Conservation (phyloP, 2,329 filamentous ascomycete species). For the Verticillium dahliae region DNA sequence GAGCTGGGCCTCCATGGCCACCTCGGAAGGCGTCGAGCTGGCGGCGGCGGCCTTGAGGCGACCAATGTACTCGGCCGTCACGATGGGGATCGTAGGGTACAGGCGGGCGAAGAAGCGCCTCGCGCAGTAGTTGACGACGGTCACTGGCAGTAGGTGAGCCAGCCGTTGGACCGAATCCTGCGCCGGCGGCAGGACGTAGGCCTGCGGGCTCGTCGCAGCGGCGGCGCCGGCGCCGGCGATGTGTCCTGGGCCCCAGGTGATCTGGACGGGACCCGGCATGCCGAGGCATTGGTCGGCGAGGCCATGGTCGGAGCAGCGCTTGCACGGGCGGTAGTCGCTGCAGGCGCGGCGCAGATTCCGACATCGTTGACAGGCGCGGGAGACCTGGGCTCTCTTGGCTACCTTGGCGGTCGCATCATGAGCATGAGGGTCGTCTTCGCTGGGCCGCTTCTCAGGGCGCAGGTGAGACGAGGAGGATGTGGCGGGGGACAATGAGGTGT, state of each 20-base stretch:
- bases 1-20: slow-evolving; percentile 25
- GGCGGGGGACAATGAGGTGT: neutral
- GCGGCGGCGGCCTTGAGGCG: slow-evolving; percentile 17
- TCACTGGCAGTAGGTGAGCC: slow-evolving; percentile 23
- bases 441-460: neutral
- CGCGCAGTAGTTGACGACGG: slow-evolving; percentile 29
- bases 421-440: neutral
- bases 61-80: slow-evolving; percentile 28
- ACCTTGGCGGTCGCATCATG: slow-evolving; percentile 3
- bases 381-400: slow-evolving; percentile 32
- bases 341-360: slow-evolving; percentile 35
- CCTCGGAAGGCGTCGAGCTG: slow-evolving; percentile 12
- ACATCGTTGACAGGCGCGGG: slow-evolving; percentile 35
- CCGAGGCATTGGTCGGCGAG: slow-evolving; percentile 28
- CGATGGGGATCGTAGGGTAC: slow-evolving; percentile 35
- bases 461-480: neutral
- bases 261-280: slow-evolving; percentile 7
- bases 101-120: slow-evolving; percentile 31
- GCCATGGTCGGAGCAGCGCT: slow-evolving; percentile 33
- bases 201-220: slow-evolving; percentile 5
- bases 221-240: neutral
- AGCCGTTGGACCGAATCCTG: slow-evolving; percentile 20
- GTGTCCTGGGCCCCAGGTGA: slow-evolving; percentile 13
- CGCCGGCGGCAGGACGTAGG: slow-evolving; percentile 14
- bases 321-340: slow-evolving; percentile 36